phyloP scores from a whole-genome alignment of 495 filamentous ascomycete species.

The Penicillium mononematosum region DNA sequence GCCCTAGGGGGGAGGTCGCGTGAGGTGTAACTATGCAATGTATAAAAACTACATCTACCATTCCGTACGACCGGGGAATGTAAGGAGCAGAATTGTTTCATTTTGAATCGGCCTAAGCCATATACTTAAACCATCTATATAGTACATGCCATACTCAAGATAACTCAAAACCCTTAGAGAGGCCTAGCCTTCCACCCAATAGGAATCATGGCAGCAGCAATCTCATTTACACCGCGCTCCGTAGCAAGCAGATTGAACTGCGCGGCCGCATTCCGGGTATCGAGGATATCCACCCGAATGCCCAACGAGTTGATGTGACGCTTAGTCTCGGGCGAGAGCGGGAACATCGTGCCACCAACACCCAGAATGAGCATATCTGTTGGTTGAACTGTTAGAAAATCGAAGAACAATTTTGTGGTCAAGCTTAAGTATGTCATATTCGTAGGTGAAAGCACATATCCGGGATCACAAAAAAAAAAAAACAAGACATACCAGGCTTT shows the following conservation, averaged over 20 bases:
- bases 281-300: constrained; percentile 82
- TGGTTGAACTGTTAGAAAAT: constrained; percentile 20
- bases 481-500: constrained; percentile 69
- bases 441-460: constrained; percentile 9
- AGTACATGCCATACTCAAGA: neutral
- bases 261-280: constrained; percentile 90
- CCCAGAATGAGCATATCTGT: constrained; percentile 88
- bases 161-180: constrained; percentile 5
- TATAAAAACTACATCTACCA: neutral
- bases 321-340: constrained; percentile 72
- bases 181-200: constrained; percentile 70
- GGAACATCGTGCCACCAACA: constrained; percentile 69
- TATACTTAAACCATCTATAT: neutral
- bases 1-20: neutral
- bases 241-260: constrained; percentile 87
- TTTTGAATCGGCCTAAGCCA: neutral
- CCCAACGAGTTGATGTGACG: constrained; percentile 71
- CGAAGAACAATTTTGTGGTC: neutral
- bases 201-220: constrained; percentile 87
- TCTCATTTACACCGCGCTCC: constrained; percentile 72
- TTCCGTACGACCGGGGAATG: neutral
- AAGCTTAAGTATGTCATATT: neutral
- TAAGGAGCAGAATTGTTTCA: neutral
- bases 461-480: neutral
- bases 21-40: neutral